A percentile compares a stretch with the other conserved stretches of the same genome.
phyloP scores from a whole-genome alignment of 2,329 filamentous ascomycete genomes.

The Mariannaea elegans region DNA sequence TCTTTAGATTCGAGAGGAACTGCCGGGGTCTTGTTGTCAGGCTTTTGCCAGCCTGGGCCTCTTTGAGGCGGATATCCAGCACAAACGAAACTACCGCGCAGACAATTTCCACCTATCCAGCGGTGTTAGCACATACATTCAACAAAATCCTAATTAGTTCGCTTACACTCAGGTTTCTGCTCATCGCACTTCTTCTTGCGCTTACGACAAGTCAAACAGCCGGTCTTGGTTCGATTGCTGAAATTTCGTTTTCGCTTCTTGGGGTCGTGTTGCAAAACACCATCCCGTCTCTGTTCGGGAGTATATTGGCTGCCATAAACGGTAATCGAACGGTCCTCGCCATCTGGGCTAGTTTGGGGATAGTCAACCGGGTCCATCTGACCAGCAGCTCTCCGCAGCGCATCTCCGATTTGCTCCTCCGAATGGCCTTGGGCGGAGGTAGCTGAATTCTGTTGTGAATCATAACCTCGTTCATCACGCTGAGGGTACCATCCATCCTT shows the following conservation, averaged over 20 bases:
- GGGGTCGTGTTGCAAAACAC: conserved; percentile 64
- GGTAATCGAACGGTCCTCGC: conserved; percentile 56
- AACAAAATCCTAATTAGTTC: background rate
- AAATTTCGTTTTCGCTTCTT: conserved; percentile 84
- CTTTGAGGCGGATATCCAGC: conserved; percentile 88
- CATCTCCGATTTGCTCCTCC: conserved; percentile 60
- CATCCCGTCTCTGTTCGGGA: conserved; percentile 58
- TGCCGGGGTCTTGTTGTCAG: conserved; percentile 72
- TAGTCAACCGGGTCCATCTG: conserved; percentile 61
- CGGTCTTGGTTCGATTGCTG: conserved; percentile 95
- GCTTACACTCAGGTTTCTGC: conserved; percentile 88
- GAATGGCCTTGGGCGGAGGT: conserved; percentile 55
- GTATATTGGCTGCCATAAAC: conserved; percentile 55
- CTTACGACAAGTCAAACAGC: conserved; percentile 89
- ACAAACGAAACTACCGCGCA: conserved; percentile 88
- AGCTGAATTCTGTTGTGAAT: conserved; percentile 57
- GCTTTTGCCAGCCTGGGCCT: conserved; percentile 77
- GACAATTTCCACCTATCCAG: conserved; percentile 81
- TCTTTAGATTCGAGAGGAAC: conserved; percentile 88
- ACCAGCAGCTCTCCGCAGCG: conserved; percentile 54
- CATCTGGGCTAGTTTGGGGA: conserved; percentile 62
- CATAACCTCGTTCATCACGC: conserved; percentile 58
- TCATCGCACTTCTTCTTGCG: conserved; percentile 99
- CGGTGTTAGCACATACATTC: conserved; percentile 17
- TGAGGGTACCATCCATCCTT: conserved; percentile 61